Percentiles rank a stretch among this genome's conserved stretches.
Conservation (phyloP, 768 basidiomycete genomes). For the Naganishia randhawae region DNA sequence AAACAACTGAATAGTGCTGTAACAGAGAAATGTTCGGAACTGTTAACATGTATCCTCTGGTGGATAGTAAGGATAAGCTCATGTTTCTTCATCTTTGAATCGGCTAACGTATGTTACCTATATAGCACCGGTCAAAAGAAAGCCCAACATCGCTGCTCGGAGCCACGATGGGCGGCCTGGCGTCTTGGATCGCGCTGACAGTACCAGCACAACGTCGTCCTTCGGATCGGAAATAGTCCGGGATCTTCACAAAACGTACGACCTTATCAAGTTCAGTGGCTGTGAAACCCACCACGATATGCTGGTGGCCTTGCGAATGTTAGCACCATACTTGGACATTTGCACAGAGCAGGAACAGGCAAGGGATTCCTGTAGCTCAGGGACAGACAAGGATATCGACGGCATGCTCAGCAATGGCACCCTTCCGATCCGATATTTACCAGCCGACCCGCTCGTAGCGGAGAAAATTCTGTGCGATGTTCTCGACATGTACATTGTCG, state of each 20-base stretch:
- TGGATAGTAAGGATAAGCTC: conserved; percentile 3
- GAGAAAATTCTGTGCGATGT: background rate
- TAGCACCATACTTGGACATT: background rate
- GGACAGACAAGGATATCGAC: background rate
- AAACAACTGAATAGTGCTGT: too few species aligned
- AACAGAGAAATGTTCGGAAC: background rate
- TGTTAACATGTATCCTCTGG: conserved; percentile 18
- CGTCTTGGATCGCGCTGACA: background rate
- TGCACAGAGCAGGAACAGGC: background rate
- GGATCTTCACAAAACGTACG: background rate
- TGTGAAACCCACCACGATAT: conserved; percentile 8
- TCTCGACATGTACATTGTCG: background rate
- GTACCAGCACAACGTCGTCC: background rate
- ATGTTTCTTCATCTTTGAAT: background rate
- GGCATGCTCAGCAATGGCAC: background rate
- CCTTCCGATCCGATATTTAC: background rate
- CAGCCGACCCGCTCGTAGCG: background rate
- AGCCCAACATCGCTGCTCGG: background rate
- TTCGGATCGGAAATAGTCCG: background rate
- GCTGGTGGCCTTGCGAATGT: conserved; percentile 8
- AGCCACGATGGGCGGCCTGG: background rate
- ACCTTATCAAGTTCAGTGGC: background rate
- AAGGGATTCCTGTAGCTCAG: background rate
- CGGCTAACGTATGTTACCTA: background rate
- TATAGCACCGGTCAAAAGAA: background rate